Evolutionary conservation across 176 grass and related monocot species (phyloP).

Genomic region (Miscanthus lutarioriparius): DNA sequence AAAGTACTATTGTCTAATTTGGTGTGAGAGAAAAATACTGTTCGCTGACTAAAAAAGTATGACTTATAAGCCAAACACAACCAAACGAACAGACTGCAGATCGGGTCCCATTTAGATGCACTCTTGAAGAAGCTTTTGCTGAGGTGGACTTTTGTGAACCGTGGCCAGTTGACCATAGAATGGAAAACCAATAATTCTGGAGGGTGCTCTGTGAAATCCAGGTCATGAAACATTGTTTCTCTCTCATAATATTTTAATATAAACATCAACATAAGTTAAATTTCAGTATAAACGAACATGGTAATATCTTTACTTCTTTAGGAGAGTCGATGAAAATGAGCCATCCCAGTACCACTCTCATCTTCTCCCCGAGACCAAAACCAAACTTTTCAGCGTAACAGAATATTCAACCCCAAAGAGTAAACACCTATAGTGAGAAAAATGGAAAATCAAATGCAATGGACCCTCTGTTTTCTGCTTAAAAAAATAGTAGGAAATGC

Average conservation of each 20-base stretch:
- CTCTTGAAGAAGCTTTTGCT: neutral
- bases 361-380: neutral
- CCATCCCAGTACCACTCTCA: conserved; percentile 9
- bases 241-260: too few relatives aligned
- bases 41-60: too few relatives aligned
- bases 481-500: neutral
- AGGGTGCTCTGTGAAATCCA: neutral
- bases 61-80: too few relatives aligned
- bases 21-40: too few relatives aligned
- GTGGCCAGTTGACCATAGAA: neutral
- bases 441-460: conserved; percentile 5
- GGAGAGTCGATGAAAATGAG: conserved; percentile 47
- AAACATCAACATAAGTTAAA: too few relatives aligned
- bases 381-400: neutral
- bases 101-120: neutral
- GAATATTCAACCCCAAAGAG: conserved; percentile 8
- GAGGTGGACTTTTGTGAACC: conserved; percentile 21
- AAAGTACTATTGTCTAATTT: too few relatives aligned
- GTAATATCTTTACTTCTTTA: conserved; percentile 22
- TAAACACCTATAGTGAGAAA: neutral
- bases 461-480: neutral
- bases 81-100: too few relatives aligned
- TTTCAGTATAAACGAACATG: too few relatives aligned
- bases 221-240: too few relatives aligned
- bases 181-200: neutral